These are phyloP conservation scores for Hyaloperonospora arabidopsidis DNA, from an alignment of 352 stramenopile species.

Conservation along the genomic window DNA sequence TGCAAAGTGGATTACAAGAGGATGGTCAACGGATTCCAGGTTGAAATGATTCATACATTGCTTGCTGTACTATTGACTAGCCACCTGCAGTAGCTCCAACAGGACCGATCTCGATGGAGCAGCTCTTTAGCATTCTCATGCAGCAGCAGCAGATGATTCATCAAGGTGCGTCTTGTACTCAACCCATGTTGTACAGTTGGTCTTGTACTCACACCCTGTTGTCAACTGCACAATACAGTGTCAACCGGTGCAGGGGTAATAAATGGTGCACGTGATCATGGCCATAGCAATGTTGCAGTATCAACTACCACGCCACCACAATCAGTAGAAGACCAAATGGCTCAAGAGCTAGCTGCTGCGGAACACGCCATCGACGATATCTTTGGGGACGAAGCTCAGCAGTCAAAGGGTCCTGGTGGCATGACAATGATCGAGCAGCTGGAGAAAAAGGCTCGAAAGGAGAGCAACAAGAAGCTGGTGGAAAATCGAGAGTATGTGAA, in stretches of 20 bases:
- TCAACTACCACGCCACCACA: conserved; percentile 18
- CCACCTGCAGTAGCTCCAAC: conserved; percentile 30
- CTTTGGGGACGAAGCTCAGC: conserved; percentile 72
- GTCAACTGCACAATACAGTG: conserved; percentile 23
- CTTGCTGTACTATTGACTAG: conserved; percentile 16
- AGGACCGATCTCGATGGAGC: conserved; percentile 70
- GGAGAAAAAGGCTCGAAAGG: conserved; percentile 77
- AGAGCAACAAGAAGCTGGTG: conserved; percentile 85
- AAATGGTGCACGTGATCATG: conserved; percentile 19
- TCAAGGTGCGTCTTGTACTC: conserved; percentile 37
- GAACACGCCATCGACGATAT: conserved; percentile 80
- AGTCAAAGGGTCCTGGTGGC: conserved; percentile 50
- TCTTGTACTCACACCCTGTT: conserved; percentile 6
- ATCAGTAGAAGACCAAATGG: conserved; percentile 81
- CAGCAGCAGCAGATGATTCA: conserved; percentile 85
- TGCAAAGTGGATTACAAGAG: neutral
- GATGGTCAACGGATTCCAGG: neutral
- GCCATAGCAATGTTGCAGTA: conserved; percentile 9
- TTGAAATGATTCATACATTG: conserved; percentile 2
- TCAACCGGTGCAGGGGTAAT: conserved; percentile 29
- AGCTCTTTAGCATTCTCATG: conserved; percentile 83
- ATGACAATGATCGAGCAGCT: conserved; percentile 86
- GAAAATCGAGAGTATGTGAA: conserved; percentile 63
- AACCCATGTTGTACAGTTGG: conserved; percentile 1
- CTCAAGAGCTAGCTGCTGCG: conserved; percentile 62